A percentile compares a stretch with the other conserved stretches of the same genome.
Evolutionary conservation across 768 basidiomycete species (phyloP).

Genomic region (Boletellus emodensis): DNA sequence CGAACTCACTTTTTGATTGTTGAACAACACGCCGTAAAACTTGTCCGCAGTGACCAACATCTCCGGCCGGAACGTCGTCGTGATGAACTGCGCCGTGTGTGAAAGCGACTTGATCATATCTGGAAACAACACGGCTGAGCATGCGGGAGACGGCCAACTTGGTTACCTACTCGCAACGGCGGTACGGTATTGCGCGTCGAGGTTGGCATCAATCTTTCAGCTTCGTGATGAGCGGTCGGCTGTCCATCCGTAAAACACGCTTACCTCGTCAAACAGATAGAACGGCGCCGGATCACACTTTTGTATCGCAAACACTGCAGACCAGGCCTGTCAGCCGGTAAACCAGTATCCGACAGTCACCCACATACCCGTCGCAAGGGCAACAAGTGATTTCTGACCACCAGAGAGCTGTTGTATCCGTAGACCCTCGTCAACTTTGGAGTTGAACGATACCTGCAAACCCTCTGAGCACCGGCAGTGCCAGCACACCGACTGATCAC

Average conservation of each 20-base stretch:
- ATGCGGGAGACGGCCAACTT: slow-evolving; percentile 35
- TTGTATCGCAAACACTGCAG: slow-evolving; percentile 91
- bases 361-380: slow-evolving; percentile 77
- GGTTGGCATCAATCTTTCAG: slow-evolving; percentile 86
- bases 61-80: slow-evolving; percentile 96
- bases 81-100: slow-evolving; percentile 90
- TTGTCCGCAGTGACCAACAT: slow-evolving; percentile 95
- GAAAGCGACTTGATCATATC: slow-evolving; percentile 91
- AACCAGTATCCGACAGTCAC: neutral
- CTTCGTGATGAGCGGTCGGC: neutral
- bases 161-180: slow-evolving; percentile 79
- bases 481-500: neutral
- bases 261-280: slow-evolving; percentile 96
- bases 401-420: slow-evolving; percentile 96
- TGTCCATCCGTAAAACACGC: neutral
- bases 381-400: slow-evolving; percentile 96
- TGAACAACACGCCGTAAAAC: slow-evolving; percentile 96
- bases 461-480: neutral
- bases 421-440: slow-evolving; percentile 94
- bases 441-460: slow-evolving; percentile 92
- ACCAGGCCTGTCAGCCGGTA: slow-evolving; percentile 2
- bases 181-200: slow-evolving; percentile 96
- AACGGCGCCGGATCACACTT: slow-evolving; percentile 99
- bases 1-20: slow-evolving; percentile 91
- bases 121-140: slow-evolving; percentile 1